Percentiles rank a stretch among this genome's conserved stretches.
These are phyloP conservation scores for Henningerozyma blattae DNA, from an alignment of 805 yeast genomes.

Conservation along the genomic window DNA sequence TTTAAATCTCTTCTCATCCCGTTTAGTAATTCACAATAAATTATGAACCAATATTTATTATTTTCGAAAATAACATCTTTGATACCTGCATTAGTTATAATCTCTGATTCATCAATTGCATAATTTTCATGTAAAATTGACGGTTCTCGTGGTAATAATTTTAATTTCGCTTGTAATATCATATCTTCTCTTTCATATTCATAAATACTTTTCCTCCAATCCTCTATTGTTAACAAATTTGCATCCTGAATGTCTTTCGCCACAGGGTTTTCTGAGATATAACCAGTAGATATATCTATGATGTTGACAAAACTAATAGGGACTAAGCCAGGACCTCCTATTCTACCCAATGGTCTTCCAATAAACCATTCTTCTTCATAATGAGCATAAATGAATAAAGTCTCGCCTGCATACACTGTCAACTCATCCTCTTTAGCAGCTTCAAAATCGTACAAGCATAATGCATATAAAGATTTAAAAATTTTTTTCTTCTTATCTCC, in stretches of 20 bases:
- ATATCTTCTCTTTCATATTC: background rate
- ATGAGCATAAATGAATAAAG: constrained; percentile 86
- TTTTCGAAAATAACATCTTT: constrained; percentile 69
- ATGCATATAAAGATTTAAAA: constrained; percentile 63
- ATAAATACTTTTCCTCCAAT: constrained; percentile 61
- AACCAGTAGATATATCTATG: constrained; percentile 58
- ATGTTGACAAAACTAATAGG: constrained; percentile 84
- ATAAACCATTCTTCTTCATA: constrained; percentile 95
- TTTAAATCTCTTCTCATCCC: constrained; percentile 61
- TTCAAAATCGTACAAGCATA: constrained; percentile 71
- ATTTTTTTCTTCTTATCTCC: constrained; percentile 7
- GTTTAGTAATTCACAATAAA: constrained; percentile 52
- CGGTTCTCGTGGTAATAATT: constrained; percentile 3
- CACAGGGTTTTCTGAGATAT: constrained; percentile 42
- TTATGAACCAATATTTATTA: constrained; percentile 80
- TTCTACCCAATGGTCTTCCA: constrained; percentile 86
- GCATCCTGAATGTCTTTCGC: constrained; percentile 49
- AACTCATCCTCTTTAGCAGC: constrained; percentile 75
- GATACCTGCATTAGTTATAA: constrained; percentile 40
- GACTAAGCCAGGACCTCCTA: constrained; percentile 94
- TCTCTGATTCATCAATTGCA: constrained; percentile 2
- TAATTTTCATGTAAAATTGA: background rate
- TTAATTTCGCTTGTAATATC: constrained; percentile 5
- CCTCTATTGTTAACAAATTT: constrained; percentile 80
- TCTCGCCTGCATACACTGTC: constrained; percentile 74